Evolutionary conservation across 1,284 basidiomycete species (phyloP).

Genomic region (Marasmius tenuissimus): DNA sequence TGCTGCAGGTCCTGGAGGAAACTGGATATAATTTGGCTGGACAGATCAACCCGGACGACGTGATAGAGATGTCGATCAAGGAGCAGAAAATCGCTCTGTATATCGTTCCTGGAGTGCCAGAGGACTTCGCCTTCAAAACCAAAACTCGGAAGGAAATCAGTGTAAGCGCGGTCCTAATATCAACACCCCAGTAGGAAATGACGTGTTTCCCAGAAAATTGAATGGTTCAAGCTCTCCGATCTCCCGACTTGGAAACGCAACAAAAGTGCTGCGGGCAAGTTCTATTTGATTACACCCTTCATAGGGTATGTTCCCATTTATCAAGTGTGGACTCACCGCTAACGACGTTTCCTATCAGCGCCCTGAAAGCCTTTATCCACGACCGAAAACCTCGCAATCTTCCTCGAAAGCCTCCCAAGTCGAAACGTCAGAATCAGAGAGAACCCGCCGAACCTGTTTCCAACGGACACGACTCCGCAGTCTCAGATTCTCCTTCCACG

Average conservation of each 20-base stretch:
- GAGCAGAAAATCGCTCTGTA: conserved; percentile 91
- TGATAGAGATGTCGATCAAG: conserved; percentile 86
- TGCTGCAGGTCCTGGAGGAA: conserved; percentile 78
- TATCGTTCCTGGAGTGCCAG: conserved; percentile 89
- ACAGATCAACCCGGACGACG: conserved; percentile 68
- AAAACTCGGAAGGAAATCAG: conserved; percentile 98
- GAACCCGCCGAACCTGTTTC: neutral
- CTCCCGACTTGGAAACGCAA: conserved; percentile 93
- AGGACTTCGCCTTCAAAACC: conserved; percentile 89
- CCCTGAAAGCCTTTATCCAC: conserved; percentile 65
- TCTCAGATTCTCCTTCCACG: conserved; percentile 17
- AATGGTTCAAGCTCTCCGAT: conserved; percentile 92
- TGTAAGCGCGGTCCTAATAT: conserved; percentile 51
- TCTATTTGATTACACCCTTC: conserved; percentile 96
- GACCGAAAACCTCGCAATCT: conserved; percentile 45
- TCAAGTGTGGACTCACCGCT: conserved; percentile 15
- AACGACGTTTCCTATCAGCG: conserved; percentile 34
- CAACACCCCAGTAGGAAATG: conserved; percentile 12
- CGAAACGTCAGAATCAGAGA: conserved; percentile 15
- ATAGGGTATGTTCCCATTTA: conserved; percentile 64
- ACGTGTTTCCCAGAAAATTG: conserved; percentile 72
- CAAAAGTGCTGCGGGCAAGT: conserved; percentile 74
- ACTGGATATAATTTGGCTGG: conserved; percentile 87
- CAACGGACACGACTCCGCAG: conserved; percentile 20
- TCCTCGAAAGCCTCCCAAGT: conserved; percentile 31